phyloP scores from a whole-genome alignment of 2,329 filamentous ascomycete species.

The Aspergillus vadensis region DNA sequence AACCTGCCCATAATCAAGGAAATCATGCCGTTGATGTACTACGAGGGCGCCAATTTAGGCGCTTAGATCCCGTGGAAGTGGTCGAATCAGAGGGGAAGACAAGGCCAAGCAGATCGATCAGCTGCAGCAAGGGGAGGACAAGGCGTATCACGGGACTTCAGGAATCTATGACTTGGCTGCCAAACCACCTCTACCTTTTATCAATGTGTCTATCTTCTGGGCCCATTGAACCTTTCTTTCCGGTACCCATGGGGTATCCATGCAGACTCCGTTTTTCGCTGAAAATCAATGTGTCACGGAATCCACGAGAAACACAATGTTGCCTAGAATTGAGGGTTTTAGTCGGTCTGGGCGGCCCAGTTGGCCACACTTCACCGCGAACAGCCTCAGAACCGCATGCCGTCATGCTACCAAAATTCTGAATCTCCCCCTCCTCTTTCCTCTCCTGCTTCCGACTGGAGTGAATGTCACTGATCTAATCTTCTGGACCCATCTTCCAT shows the following conservation, averaged over 20 bases:
- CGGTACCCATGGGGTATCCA: background rate
- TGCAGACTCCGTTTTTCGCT: background rate
- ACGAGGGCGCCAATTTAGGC: background rate
- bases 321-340: background rate
- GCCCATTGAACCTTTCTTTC: background rate
- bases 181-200: background rate
- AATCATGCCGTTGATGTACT: background rate
- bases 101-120: background rate
- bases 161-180: background rate
- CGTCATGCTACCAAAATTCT: slow-evolving; percentile 9
- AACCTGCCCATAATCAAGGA: too few species aligned
- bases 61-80: background rate
- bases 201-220: background rate
- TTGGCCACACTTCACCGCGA: slow-evolving; percentile 4
- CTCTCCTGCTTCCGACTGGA: background rate
- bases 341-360: background rate
- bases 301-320: background rate
- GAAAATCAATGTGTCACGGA: background rate
- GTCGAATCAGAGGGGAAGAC: background rate
- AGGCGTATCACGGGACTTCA: background rate
- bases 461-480: background rate
- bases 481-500: background rate
- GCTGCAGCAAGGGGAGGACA: background rate
- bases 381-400: slow-evolving; percentile 6
- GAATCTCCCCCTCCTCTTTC: background rate